Evolutionary conservation across 495 filamentous ascomycete species (phyloP), one percentile per base, ranked within the genome.

Genomic region (Penicillium bialowiezense): DNA sequence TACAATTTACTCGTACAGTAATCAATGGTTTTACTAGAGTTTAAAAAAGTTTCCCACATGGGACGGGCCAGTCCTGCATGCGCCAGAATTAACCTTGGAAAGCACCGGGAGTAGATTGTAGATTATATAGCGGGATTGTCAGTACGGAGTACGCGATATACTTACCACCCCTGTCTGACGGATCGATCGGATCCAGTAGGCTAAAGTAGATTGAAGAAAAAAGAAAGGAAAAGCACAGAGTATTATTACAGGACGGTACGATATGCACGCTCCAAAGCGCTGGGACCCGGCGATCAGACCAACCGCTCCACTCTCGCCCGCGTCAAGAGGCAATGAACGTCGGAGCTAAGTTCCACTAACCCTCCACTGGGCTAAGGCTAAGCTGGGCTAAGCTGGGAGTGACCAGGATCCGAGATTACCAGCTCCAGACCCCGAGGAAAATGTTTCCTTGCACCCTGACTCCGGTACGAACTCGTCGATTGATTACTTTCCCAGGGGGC

Each of bases 251-350:
- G 12, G 3, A 12, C 29, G 5, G 29, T 32, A 32, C 29, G 5
- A 24, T 2, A 14, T 19, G 37, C 20, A 14, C 5, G n/a, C 21
- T 26, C 20, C 37, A 24, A n/a, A 13, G 21, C 10, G n/a, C 21
- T 29, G 15, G 23, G 24, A 26, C 26, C 40, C 26, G 28, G 24
- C 39, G 34, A 17, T 47, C 44, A 32, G 44, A 47, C 34, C 33
- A 24, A 7, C 8, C 6, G 7, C n/a, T 37, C 46, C 45, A 50
- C 41, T 36, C 44, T 19, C n/a, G 8, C 32, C 37, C 13, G 34
- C 10, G 35, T 9, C 10, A 28, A 8, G 23, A 26, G 42, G 47
- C 52, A 55, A 55, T 55, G 41, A 51, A 23, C 39, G 23, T 32
- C 29, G 29, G 29, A 8, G 5, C 3, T 13, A 40, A 24, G 5